Base-by-base conservation (phyloP, 805 yeast species). In the Starmerella vaccinii region DNA sequence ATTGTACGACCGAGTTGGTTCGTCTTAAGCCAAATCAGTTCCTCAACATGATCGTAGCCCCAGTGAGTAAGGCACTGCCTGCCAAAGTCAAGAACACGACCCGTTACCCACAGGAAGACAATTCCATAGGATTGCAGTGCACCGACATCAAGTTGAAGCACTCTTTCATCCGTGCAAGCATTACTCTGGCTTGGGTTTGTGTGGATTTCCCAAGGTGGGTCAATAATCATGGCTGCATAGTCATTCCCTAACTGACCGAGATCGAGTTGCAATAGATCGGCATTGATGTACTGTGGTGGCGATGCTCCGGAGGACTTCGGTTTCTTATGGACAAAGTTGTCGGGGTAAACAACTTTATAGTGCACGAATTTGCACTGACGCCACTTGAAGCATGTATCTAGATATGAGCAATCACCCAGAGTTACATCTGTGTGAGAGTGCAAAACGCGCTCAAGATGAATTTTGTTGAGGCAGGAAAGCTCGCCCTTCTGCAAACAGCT, bases 121-220 rank as follows among this genome's bases (percentile, higher is more conserved):
- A 89, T 68, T 0, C 97, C 97, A 61, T 86, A 95, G 49, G 79
- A 81, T 63, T 88, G 97, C 32, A 89, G 71, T 41, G 74, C 67
- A 33, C 76, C 74, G 64, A 89, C 73, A 24, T 85, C 81, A 22
- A 89, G 69, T 10, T 77, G 71, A 46, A 81, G 65, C 33, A 89
- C 69, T 58, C 86, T 95, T 2, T 77, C 74, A 62, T 85, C 95
- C 51, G 82, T 82, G 63, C 62, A 53, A 3, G 49, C 58, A 1
- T 49, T 48, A 5, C 22, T 35, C 16, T 27, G 32, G 13, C 37
- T 39, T 12, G 57, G 53, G 49, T 84, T 82, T 89, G 85, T 88
- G 67, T 89, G 96, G 56, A 89, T 89, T 57, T 87, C 89, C 97
- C 97, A 89, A 7, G 96, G 92, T 3, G 96, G 96, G 65, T 89